Conservation (phyloP, 305 asterid genomes). For the Salvia sclarea region DNA sequence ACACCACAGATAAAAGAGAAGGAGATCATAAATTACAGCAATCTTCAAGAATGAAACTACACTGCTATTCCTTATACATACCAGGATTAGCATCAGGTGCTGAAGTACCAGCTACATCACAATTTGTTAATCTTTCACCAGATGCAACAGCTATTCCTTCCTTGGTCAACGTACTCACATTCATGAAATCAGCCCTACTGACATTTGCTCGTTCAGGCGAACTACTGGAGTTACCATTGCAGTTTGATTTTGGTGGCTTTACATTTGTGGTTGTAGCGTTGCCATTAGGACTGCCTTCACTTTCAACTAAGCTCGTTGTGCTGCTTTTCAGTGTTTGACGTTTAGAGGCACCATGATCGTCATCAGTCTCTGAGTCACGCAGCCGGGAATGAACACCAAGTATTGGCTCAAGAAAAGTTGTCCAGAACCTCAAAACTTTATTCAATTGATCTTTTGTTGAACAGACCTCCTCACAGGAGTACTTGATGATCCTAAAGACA, state of each 20-base stretch:
- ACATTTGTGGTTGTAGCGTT: constrained; percentile 49
- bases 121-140: constrained; percentile 50
- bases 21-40: constrained; percentile 7
- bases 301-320: constrained; percentile 48
- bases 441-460: constrained; percentile 84
- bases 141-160: constrained; percentile 47
- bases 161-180: constrained; percentile 48
- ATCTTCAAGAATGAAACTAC: constrained; percentile 28
- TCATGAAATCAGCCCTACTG: constrained; percentile 45
- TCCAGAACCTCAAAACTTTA: constrained; percentile 86
- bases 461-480: constrained; percentile 93
- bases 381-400: constrained; percentile 67
- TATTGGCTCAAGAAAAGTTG: constrained; percentile 83
- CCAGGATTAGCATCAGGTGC: constrained; percentile 56
- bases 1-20: constrained; percentile 4
- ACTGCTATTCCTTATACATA: constrained; percentile 26
- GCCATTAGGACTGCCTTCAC: constrained; percentile 61
- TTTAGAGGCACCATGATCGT: constrained; percentile 53
- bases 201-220: constrained; percentile 52
- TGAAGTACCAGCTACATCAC: constrained; percentile 44
- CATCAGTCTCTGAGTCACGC: constrained; percentile 52
- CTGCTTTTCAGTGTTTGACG: constrained; percentile 39
- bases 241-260: constrained; percentile 55
- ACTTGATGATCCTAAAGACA: constrained; percentile 75
- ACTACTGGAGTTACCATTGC: constrained; percentile 60